Base-by-base conservation (phyloP, 2,329 filamentous ascomycete genomes). In the Ophiostoma sp. region DNA sequence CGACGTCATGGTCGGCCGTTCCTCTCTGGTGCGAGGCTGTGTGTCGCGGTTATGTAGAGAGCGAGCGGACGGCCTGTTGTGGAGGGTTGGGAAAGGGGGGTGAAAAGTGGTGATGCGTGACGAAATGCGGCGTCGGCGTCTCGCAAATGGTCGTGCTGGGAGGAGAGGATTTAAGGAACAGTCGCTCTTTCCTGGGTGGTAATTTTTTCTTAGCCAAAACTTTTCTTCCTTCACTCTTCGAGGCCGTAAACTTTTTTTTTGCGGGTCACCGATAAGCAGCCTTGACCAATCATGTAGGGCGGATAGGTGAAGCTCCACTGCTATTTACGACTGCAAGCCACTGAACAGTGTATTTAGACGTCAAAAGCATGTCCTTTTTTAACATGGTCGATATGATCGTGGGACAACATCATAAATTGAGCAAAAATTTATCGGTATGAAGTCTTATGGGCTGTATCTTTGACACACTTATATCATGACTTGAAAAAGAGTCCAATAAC, bases 1-100 rank as follows among this genome's bases (percentile, higher is more conserved):
- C 75, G 94, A 77, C 75, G 78, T 77, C 78, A 78, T 79, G 8
- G 57, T 71, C 4, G 22, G 33, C 36, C 45, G 48, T 31, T 63
- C 55, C 36, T 48, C 69, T 31, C 55, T 22, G 33, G 36, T 61
- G 68, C 31, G 39, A 25, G n/a, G 6, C 25, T 33, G 55, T 52
- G n/a, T 59, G 31, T 66, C 50, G 48, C 17, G 36, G 25, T 22
- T 36, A 52, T 42, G 15, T 25, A 50, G 42, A 36, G 45, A 36
- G n/a, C 28, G 9, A 57, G 39, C 36, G n/a, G 39, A 45, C 61
- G 22, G 22, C 61, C 61, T 25, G 6, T 66, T 39, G 61, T 59
- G 9, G 15, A 19, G 57, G 39, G 15, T 28, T 9, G 15, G 7
- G 48, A 28, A 22, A 48, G n/a, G 42, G n/a, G 22, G 17, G 33